Base-by-base conservation (phyloP, 192 early-diverging fungal genomes). In the Spizellomyces sp. region DNA sequence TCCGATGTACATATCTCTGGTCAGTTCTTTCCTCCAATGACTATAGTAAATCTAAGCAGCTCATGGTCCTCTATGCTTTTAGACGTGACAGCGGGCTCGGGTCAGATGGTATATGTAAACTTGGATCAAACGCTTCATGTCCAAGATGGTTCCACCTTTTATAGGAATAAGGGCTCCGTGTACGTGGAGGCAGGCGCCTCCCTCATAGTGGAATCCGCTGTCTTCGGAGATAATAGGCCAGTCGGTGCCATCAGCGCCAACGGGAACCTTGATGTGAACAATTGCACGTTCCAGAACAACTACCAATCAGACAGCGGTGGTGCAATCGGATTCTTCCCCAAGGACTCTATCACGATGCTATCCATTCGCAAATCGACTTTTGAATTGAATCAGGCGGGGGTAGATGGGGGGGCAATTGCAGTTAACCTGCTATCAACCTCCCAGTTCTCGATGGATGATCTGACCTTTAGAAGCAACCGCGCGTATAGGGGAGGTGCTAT, bases 401-500 rank as follows among this genome's bases (percentile, higher is more conserved):
- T 15, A 14, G 69, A 70, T 46, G 69, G 69, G 45, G 69, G 69
- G 12, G 69, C 69, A 2, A 62, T 70, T 12, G 41, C 45, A 17
- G 69, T 62, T 14, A 57, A 70, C 50, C 6, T 57, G 45, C 21
- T 1, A 14, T n/a, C 44, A n/a, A 58, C 44, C 15, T 15, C 44
- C 27, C 66, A 44, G n/a, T 8, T 68, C 12, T 8, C 27, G 66
- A 50, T 58, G n/a, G 21, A 43, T 0, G 52, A 58, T 17, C 54
- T 68, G 10, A 50, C 48, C 9, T 70, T 70, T 48, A 62, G 7
- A 15, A 47, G 56, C 44, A 70, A 70, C 59, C 19, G 44, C n/a
- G 69, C 69, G 7, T 46, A 70, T 19, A 2, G 69, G 44, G 69
- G 69, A 12, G 69, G 69, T 12, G 69, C 69, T 6, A 44, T 70